These are phyloP conservation scores for Skeletonema costatum DNA, from an alignment of 108 stramenopile genomes.

Conservation along the genomic window DNA sequence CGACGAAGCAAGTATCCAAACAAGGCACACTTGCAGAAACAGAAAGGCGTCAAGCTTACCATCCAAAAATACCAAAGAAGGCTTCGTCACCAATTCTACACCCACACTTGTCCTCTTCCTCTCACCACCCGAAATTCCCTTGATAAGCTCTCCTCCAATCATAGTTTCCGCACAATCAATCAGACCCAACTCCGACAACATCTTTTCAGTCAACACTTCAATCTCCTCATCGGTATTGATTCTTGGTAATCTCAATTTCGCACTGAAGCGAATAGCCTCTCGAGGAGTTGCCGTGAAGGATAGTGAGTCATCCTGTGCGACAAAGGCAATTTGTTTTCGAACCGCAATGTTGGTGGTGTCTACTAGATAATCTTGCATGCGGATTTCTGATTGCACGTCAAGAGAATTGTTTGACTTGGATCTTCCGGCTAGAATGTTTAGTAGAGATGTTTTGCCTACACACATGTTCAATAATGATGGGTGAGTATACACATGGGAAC, in stretches of 20 bases:
- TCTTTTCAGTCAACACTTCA: constrained; percentile 62
- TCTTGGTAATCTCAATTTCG: constrained; percentile 72
- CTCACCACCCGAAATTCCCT: constrained; percentile 82
- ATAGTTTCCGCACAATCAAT: constrained; percentile 69
- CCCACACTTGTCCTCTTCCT: constrained; percentile 75
- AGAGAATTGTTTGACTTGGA: constrained; percentile 35
- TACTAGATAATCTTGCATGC: constrained; percentile 65
- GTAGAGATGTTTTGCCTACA: constrained; percentile 79
- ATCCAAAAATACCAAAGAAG: constrained; percentile 71
- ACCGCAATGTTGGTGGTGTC: constrained; percentile 69
- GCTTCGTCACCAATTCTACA: constrained; percentile 76
- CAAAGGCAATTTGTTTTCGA: constrained; percentile 83
- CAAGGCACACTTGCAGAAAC: constrained; percentile 3
- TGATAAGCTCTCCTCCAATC: constrained; percentile 69
- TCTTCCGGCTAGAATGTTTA: constrained; percentile 84
- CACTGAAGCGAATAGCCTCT: constrained; percentile 87
- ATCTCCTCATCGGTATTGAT: constrained; percentile 61
- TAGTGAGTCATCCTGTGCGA: constrained; percentile 84
- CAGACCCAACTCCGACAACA: constrained; percentile 80
- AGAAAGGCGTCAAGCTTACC: constrained; percentile 29
- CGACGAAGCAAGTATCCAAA: not conserved
- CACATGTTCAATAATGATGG: not conserved
- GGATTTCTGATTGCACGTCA: constrained; percentile 57
- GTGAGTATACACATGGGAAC: too few relatives aligned
- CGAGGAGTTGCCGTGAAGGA: constrained; percentile 81